These are phyloP conservation scores for Aureobasidium sp. DNA, from an alignment of 2,329 filamentous ascomycete species.

Conservation along the genomic window DNA sequence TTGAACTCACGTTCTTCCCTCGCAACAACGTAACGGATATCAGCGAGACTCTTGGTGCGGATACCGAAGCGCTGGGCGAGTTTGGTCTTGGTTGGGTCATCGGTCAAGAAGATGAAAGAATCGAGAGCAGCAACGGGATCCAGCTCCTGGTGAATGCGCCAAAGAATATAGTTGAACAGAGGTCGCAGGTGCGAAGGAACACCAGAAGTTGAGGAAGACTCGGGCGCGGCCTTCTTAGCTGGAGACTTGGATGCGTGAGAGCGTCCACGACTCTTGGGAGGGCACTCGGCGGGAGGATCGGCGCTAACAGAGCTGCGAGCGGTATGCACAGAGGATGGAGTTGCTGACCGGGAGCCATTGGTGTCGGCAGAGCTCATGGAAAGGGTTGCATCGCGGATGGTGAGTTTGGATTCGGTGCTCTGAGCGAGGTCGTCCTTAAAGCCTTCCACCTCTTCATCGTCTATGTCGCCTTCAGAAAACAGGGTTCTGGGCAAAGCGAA, in stretches of 20 bases:
- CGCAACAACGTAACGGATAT: slow-evolving; percentile 41
- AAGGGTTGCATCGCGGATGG: slow-evolving; percentile 26
- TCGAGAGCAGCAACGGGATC: slow-evolving; percentile 41
- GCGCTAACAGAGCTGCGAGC: slow-evolving; percentile 27
- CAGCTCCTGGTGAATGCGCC: slow-evolving; percentile 42
- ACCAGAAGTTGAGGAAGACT: neutral
- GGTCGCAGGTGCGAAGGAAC: slow-evolving; percentile 29
- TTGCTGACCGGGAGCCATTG: slow-evolving; percentile 30
- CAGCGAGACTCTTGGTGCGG: slow-evolving; percentile 41
- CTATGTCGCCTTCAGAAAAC: slow-evolving; percentile 40
- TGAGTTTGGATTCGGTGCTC: slow-evolving; percentile 22
- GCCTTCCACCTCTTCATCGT: slow-evolving; percentile 25
- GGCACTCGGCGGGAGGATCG: slow-evolving; percentile 26
- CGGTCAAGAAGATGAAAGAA: slow-evolving; percentile 45
- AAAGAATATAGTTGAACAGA: slow-evolving; percentile 44
- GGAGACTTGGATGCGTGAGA: slow-evolving; percentile 4
- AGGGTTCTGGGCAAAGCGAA: slow-evolving; percentile 41
- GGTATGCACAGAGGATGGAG: slow-evolving; percentile 34
- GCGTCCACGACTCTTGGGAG: slow-evolving; percentile 23
- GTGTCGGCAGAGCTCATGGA: slow-evolving; percentile 39
- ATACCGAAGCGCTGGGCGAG: slow-evolving; percentile 44
- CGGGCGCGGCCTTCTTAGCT: neutral
- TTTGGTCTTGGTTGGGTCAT: slow-evolving; percentile 38
- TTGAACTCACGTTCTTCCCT: slow-evolving; percentile 42
- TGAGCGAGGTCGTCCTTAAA: slow-evolving; percentile 13